phyloP scores from a whole-genome alignment of 2,329 filamentous ascomycete species.

The Fonsecaea monophora region DNA sequence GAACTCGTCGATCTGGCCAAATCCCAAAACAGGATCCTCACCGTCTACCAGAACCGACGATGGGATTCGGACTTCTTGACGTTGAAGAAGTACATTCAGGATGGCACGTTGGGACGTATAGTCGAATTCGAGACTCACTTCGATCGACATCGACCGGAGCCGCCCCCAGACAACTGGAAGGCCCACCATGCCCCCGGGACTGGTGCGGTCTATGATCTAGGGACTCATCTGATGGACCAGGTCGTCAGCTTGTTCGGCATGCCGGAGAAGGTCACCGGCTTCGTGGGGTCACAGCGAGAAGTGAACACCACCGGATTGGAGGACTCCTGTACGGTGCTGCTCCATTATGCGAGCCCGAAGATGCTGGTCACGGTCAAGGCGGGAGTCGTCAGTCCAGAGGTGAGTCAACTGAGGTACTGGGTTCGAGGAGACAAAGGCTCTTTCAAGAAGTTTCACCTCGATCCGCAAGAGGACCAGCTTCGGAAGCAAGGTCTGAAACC shows the following conservation, averaged over 20 bases:
- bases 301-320: slow-evolving; percentile 59
- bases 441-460: slow-evolving; percentile 74
- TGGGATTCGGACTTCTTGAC: slow-evolving; percentile 81
- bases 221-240: slow-evolving; percentile 79
- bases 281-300: slow-evolving; percentile 70
- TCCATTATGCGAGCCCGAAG: slow-evolving; percentile 62
- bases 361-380: slow-evolving; percentile 73
- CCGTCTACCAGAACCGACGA: slow-evolving; percentile 78
- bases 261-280: slow-evolving; percentile 70
- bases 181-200: slow-evolving; percentile 68
- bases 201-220: slow-evolving; percentile 75
- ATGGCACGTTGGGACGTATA: slow-evolving; percentile 70
- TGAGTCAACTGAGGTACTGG: slow-evolving; percentile 76
- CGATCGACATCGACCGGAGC: slow-evolving; percentile 71
- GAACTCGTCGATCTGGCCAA: slow-evolving; percentile 65
- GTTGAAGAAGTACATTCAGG: slow-evolving; percentile 66
- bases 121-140: slow-evolving; percentile 82
- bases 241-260: slow-evolving; percentile 73
- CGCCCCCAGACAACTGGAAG: slow-evolving; percentile 70
- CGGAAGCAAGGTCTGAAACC: slow-evolving; percentile 65
- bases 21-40: slow-evolving; percentile 60
- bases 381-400: slow-evolving; percentile 71
- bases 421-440: slow-evolving; percentile 75
- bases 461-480: slow-evolving; percentile 78
- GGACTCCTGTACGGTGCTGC: slow-evolving; percentile 65